Percentiles rank a stretch among this genome's conserved stretches.
These are phyloP conservation scores for Funneliformis mosseae DNA, from an alignment of 192 early-diverging fungal genomes.

Conservation along the genomic window DNA sequence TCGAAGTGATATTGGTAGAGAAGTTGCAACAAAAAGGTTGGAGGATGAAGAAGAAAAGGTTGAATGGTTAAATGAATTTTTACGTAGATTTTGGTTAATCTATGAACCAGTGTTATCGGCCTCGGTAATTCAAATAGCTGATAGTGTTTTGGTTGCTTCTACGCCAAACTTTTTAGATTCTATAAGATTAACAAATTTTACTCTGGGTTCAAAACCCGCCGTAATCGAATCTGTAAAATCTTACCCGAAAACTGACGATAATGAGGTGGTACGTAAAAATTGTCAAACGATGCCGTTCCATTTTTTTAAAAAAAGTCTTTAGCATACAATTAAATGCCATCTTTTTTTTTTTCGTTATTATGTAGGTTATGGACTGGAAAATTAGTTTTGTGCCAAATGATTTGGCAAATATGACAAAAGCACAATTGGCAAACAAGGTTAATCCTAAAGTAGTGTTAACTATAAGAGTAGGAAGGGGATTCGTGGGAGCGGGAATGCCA, in stretches of 20 bases:
- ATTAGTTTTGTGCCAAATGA: slow-evolving; percentile 85
- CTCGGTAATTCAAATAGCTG: slow-evolving; percentile 68
- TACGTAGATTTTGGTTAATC: slow-evolving; percentile 85
- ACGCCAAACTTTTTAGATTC: slow-evolving; percentile 84
- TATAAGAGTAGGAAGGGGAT: slow-evolving; percentile 84
- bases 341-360: slow-evolving; percentile 4
- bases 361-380: slow-evolving; percentile 89
- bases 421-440: slow-evolving; percentile 67
- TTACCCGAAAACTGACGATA: slow-evolving; percentile 71
- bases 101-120: slow-evolving; percentile 86
- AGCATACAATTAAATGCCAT: background rate
- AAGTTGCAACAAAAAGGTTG: slow-evolving; percentile 54
- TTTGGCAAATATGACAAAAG: slow-evolving; percentile 66
- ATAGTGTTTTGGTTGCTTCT: slow-evolving; percentile 71
- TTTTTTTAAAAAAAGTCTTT: background rate
- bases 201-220: slow-evolving; percentile 77
- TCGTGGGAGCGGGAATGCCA: slow-evolving; percentile 81
- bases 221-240: slow-evolving; percentile 71
- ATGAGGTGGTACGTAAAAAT: slow-evolving; percentile 61
- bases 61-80: slow-evolving; percentile 93
- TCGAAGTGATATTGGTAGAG: slow-evolving; percentile 70
- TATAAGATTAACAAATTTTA: slow-evolving; percentile 71
- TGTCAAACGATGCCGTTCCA: background rate
- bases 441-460: slow-evolving; percentile 91
- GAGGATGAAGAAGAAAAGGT: slow-evolving; percentile 63